phyloP scores from a whole-genome alignment of 257 asterid genomes.

The Petrea volubilis region DNA sequence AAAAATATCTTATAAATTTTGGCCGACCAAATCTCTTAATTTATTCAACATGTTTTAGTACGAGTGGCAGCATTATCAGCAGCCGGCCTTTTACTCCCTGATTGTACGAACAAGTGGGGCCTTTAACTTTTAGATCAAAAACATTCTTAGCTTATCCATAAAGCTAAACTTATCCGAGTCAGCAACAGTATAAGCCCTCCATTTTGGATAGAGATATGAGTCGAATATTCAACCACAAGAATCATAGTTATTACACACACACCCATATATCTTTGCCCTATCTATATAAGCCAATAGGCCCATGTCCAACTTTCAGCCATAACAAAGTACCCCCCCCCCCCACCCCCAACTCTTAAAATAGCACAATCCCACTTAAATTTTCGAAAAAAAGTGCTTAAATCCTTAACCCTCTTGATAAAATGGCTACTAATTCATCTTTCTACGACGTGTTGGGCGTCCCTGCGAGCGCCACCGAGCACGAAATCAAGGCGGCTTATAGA shows the following conservation, averaged over 20 bases:
- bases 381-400: no score
- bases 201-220: neutral
- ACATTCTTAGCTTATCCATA: neutral
- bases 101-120: neutral
- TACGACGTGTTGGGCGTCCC: constrained; percentile 43
- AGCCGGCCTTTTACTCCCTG: neutral
- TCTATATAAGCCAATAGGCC: neutral
- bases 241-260: neutral
- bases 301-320: neutral
- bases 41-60: no score
- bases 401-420: neutral
- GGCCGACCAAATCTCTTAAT: no score
- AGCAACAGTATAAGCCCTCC: neutral
- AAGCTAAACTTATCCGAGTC: neutral
- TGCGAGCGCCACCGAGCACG: constrained; percentile 29
- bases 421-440: constrained; percentile 21
- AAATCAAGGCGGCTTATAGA: constrained; percentile 42
- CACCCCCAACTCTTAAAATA: neutral
- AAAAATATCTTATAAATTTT: no score
- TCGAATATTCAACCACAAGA: neutral
- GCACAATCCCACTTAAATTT: neutral
- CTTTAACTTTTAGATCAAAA: neutral
- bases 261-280: no score
- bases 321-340: neutral
- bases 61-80: neutral